Base-by-base conservation (phyloP, 2,329 filamentous ascomycete species). In the Tolypocladium ophioglossoides region DNA sequence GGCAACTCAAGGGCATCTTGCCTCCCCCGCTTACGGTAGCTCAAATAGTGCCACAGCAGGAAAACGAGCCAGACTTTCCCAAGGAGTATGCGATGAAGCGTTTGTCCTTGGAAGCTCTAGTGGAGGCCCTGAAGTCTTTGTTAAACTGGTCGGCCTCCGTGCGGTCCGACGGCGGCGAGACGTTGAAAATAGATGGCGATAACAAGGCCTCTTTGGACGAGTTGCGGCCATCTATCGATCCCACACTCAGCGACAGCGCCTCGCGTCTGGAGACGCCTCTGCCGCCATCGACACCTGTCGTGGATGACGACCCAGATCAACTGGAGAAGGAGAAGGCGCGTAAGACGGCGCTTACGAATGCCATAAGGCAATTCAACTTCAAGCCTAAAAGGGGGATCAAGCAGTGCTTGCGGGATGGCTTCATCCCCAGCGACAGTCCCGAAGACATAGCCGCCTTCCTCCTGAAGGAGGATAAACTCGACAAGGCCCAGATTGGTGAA, bases 381-480 rank as follows among this genome's bases (percentile, higher is more conserved):
- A 99, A 99, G 69, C 91, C 95, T 0, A 99, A 99, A 70, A 84
- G 87, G 56, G 95, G 94, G 7, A 82, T 99, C 65, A 96, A 96
- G 67, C 73, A 87, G 18, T 72, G 99, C 20, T 67, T 97, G 14
- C 80, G 87, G 30, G 88, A 95, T 58, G 89, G 90, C 0, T 96
- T 99, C 68, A 96, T 99, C 56, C 72, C 80, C 1, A 92, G 87
- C 54, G 82, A 91, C 52, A 80, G 77, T 8, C 86, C 94, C 0
- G 77, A 86, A 55, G 90, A 96, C 59, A 89, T 99, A 63, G 94
- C 91, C 18, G 77, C 72, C 20, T 99, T 99, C 67, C 73, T 99
- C 22, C 68, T 92, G 10, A 80, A 78, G 35, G 92, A 94, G 63
- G 90, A 96, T 16, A 83, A 85, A 34, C 76, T 99, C 3, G 89